Evolutionary conservation across 2,329 filamentous ascomycete species (phyloP), one percentile per base, ranked within the genome.

Genomic region (Trichoderma atroviride): DNA sequence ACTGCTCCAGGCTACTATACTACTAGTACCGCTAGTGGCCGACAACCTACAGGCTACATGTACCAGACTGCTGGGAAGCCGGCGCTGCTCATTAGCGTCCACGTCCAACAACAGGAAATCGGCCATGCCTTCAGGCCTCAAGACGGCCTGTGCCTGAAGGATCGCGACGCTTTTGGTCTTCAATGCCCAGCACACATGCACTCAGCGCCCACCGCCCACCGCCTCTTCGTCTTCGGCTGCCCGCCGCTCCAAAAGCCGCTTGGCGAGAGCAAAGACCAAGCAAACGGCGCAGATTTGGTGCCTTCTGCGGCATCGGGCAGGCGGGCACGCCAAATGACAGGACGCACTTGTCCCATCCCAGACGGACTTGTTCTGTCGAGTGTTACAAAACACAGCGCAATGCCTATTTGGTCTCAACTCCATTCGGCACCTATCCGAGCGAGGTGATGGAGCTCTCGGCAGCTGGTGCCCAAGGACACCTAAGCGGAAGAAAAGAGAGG

Each of bases 181-280:
- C 10, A 27, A 14, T 31, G 24, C 52, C 52, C 33, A 16, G 52
- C 52, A 43, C n/a, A 19, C 33, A 14, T 14, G 33, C 33, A 14
- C 27, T 22, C 33, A 37, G 31, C 27, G n/a, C 50, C 52, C 62
- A 65, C 62, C 27, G n/a, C 50, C 52, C 62, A 65, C 62, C 62
- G 62, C 53, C 31, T 57, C 37, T 29, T 65, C 62, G 62, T 57
- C 37, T 29, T 65, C 62, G 62, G 62, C 62, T 57, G 31, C 62
- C 53, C 40, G 37, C 62, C 24, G 62, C 27, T 65, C 24, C 53
- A 65, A 57, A 19, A 50, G n/a, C 33, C 27, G 3, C 33, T 65
- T 65, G 52, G 52, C 62, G 62, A 65, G 52, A 64, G 22, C n/a
- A 37, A n/a, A 37, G 29, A 11, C 19, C 29, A 58, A 58, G 31